Conservation (phyloP, 1,284 basidiomycete species). For the Kwoniella shivajii region DNA sequence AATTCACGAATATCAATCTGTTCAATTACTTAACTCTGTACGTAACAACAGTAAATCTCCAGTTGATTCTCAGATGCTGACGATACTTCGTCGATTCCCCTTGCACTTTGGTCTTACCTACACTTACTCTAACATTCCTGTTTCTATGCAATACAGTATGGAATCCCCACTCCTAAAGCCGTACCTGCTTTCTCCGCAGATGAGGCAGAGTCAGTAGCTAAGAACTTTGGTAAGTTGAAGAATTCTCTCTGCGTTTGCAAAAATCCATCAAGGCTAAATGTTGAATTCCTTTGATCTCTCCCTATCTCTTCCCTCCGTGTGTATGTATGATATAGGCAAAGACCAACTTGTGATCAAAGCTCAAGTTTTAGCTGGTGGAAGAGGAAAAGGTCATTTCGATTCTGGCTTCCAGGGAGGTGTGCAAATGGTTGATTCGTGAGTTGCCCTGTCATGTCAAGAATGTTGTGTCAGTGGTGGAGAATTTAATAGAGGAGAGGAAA, state of each 20-base stretch:
- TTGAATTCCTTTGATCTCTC: neutral
- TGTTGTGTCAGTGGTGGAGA: too few relatives aligned
- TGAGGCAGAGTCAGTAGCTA: constrained; percentile 87
- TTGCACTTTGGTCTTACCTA: too few relatives aligned
- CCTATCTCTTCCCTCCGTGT: too few relatives aligned
- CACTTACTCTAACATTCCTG: too few relatives aligned
- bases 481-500: too few relatives aligned
- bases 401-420: constrained; percentile 97
- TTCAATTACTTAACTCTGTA: constrained; percentile 90
- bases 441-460: constrained; percentile 9
- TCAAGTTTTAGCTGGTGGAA: constrained; percentile 96
- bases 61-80: neutral
- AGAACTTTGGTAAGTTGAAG: constrained; percentile 70
- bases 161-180: constrained; percentile 93
- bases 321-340: constrained; percentile 58
- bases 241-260: neutral
- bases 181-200: constrained; percentile 82
- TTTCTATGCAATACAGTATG: constrained; percentile 87
- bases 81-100: too few relatives aligned
- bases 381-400: constrained; percentile 97
- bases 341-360: constrained; percentile 87
- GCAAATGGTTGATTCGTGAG: constrained; percentile 86
- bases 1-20: constrained; percentile 98
- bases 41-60: constrained; percentile 29
- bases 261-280: neutral